A percentile compares a stretch with the other conserved stretches of the same genome.
phyloP scores from a whole-genome alignment of 2,329 filamentous ascomycete species.

The Paraphoma sp. region DNA sequence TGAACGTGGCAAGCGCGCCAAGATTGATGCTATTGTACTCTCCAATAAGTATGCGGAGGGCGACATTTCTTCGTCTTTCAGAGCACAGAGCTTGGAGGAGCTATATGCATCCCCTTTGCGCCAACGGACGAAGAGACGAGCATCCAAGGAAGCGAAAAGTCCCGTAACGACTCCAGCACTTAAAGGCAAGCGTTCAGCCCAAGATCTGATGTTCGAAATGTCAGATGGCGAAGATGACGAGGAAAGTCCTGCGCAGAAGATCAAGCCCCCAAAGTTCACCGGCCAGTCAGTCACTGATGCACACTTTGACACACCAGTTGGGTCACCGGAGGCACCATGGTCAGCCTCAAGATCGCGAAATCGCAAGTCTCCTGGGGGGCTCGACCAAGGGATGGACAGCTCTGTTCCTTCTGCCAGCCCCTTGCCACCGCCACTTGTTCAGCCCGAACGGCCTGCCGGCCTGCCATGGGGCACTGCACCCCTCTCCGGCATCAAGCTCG shows the following conservation, averaged over 20 bases:
- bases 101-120: slow-evolving; percentile 54
- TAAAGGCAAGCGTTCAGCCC: slow-evolving; percentile 70
- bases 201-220: slow-evolving; percentile 92
- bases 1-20: slow-evolving; percentile 70
- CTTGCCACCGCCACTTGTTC: slow-evolving; percentile 23
- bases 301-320: slow-evolving; percentile 16
- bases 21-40: slow-evolving; percentile 79
- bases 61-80: slow-evolving; percentile 69
- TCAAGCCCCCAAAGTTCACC: slow-evolving; percentile 33
- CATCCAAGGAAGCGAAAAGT: slow-evolving; percentile 59
- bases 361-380: slow-evolving; percentile 19
- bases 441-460: slow-evolving; percentile 36
- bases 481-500: slow-evolving; percentile 68
- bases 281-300: slow-evolving; percentile 10
- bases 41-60: slow-evolving; percentile 69
- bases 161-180: slow-evolving; percentile 71
- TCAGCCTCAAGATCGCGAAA: slow-evolving; percentile 19
- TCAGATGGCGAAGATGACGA: slow-evolving; percentile 71
- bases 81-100: slow-evolving; percentile 72
- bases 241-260: slow-evolving; percentile 11
- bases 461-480: slow-evolving; percentile 62
- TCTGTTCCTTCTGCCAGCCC: slow-evolving; percentile 33
- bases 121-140: slow-evolving; percentile 50
- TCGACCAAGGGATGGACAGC: slow-evolving; percentile 10
- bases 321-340: slow-evolving; percentile 36